Percentiles rank a stretch among this genome's conserved stretches.
Conservation (phyloP, 305 asterid species). For the Fraxinus latifolia region DNA sequence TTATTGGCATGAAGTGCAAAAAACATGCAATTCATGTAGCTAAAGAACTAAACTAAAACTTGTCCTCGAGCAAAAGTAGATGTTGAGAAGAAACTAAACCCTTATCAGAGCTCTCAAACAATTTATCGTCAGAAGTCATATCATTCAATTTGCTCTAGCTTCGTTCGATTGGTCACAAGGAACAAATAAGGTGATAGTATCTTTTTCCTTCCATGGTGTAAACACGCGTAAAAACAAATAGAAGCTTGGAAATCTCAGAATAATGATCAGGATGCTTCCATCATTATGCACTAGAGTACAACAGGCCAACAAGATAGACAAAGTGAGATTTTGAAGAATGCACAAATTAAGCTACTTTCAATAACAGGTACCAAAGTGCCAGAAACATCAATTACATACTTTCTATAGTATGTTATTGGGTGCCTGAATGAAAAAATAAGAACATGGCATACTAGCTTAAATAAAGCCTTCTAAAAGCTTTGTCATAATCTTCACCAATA, state of each 20-base stretch:
- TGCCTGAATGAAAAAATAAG: not conserved
- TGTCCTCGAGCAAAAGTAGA: not conserved
- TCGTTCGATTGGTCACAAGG: not conserved
- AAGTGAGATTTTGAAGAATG: not conserved
- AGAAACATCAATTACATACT: not conserved
- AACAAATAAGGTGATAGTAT: not conserved
- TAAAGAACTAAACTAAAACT: not conserved
- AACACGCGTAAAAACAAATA: not conserved
- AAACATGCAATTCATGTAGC: not conserved
- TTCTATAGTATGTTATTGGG: not conserved
- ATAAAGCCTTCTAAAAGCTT: not conserved
- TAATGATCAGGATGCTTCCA: not conserved
- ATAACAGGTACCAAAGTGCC: not conserved
- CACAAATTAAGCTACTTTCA: not conserved
- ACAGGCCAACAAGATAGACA: not conserved
- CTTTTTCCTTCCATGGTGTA: not conserved
- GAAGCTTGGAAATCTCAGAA: not conserved
- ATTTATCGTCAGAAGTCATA: not conserved
- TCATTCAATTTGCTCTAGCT: not conserved
- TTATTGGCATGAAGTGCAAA: not conserved
- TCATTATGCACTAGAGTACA: not conserved
- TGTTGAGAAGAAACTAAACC: not conserved
- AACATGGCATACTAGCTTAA: not conserved
- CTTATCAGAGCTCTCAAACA: not conserved
- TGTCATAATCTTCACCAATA: not conserved